phyloP scores from a whole-genome alignment of 73 alveolate species.

The Paramecium pentaurelia region DNA sequence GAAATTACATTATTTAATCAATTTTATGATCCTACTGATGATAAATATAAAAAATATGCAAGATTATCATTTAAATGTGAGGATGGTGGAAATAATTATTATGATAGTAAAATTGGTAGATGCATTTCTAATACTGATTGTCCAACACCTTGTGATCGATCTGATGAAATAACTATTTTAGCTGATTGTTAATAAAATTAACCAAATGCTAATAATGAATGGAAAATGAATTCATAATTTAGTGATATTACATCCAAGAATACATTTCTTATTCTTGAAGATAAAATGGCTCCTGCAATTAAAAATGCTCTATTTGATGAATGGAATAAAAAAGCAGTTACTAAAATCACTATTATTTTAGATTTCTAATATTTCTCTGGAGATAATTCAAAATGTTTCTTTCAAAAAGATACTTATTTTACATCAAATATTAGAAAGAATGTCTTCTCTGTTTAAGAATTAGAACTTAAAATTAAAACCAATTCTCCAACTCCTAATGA shows the following conservation, averaged over 20 bases:
- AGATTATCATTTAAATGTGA: neutral
- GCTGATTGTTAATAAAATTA: neutral
- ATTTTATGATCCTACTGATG: neutral
- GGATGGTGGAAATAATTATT: neutral
- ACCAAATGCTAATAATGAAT: neutral
- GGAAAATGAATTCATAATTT: neutral
- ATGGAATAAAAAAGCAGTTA: conserved; percentile 13
- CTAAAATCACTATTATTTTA: neutral
- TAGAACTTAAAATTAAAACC: neutral
- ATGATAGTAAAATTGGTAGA: conserved; percentile 2
- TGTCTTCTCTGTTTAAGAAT: neutral
- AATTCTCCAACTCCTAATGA: neutral
- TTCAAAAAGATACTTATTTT: conserved; percentile 15
- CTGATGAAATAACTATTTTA: neutral
- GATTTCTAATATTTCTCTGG: neutral
- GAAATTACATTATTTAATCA: neutral
- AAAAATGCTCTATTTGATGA: neutral
- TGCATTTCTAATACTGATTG: neutral
- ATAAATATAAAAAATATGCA: neutral
- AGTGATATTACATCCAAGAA: neutral
- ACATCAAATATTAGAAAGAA: neutral
- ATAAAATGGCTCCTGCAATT: neutral
- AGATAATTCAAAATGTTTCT: neutral
- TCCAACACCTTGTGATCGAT: neutral
- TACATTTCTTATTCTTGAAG: neutral